Evolutionary conservation across 768 basidiomycete genomes (phyloP).

Genomic region (Tubosaeta sp.): DNA sequence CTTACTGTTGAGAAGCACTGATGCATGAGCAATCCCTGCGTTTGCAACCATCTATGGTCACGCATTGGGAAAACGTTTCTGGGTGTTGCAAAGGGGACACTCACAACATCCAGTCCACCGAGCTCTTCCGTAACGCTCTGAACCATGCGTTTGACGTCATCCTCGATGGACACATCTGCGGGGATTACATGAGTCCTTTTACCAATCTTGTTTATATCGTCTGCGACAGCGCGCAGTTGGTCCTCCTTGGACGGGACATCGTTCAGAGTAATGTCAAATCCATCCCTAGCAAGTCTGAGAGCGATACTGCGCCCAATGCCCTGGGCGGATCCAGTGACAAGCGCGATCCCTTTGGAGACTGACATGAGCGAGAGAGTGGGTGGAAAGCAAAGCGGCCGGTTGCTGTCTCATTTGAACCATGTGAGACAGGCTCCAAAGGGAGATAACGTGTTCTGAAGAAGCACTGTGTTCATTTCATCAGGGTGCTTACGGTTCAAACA

Average conservation of each 20-base stretch:
- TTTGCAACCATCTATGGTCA: slow-evolving; percentile 25
- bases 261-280: slow-evolving; percentile 29
- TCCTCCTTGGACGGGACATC: slow-evolving; percentile 26
- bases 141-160: slow-evolving; percentile 40
- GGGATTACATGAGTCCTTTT: slow-evolving; percentile 21
- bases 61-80: not conserved
- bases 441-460: too few species aligned
- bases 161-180: slow-evolving; percentile 41
- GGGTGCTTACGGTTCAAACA: too few species aligned
- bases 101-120: slow-evolving; percentile 46
- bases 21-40: slow-evolving; percentile 9
- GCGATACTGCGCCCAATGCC: slow-evolving; percentile 30
- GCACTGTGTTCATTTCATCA: too few species aligned
- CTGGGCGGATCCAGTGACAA: slow-evolving; percentile 34
- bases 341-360: slow-evolving; percentile 26
- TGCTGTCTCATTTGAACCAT: too few species aligned
- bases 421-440: too few species aligned
- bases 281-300: slow-evolving; percentile 32
- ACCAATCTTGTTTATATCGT: slow-evolving; percentile 30
- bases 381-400: too few species aligned
- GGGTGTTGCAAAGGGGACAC: slow-evolving; percentile 6
- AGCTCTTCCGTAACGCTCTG: slow-evolving; percentile 25
- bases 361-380: slow-evolving; percentile 14
- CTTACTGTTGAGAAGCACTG: slow-evolving; percentile 5
- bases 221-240: slow-evolving; percentile 25